These are phyloP conservation scores for Phylloporus sp. DNA, from an alignment of 768 basidiomycete species.

Conservation along the genomic window DNA sequence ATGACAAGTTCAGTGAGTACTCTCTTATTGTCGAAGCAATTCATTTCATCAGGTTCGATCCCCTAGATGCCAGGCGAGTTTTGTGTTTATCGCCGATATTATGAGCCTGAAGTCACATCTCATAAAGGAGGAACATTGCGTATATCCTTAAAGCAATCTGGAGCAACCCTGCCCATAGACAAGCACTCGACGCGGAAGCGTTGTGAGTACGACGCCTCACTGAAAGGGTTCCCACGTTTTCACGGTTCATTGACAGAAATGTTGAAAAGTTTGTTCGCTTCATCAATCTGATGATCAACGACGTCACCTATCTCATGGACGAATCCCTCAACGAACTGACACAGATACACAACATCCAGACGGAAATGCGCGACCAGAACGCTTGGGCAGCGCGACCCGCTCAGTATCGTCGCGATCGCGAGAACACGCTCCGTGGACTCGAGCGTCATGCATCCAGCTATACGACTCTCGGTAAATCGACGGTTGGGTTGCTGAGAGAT, in stretches of 20 bases:
- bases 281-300: constrained; percentile 97
- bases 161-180: constrained; percentile 85
- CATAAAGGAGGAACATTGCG: constrained; percentile 75
- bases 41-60: constrained; percentile 2
- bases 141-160: constrained; percentile 87
- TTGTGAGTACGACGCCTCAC: constrained; percentile 42
- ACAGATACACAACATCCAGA: constrained; percentile 84
- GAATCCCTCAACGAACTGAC: constrained; percentile 87
- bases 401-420: constrained; percentile 81
- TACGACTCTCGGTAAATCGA: constrained; percentile 80
- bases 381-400: constrained; percentile 64
- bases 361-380: constrained; percentile 73
- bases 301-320: constrained; percentile 97
- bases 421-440: constrained; percentile 68
- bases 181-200: constrained; percentile 79
- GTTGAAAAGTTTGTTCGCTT: constrained; percentile 94
- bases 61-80: constrained; percentile 51
- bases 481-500: constrained; percentile 85
- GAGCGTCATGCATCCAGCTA: constrained; percentile 86
- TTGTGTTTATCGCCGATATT: neutral
- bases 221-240: neutral
- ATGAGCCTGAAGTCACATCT: constrained; percentile 14
- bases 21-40: constrained; percentile 3
- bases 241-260: constrained; percentile 45
- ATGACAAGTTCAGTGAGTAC: constrained; percentile 90